A percentile compares a stretch with the other conserved stretches of the same genome.
Evolutionary conservation across 306 rosid genomes (phyloP).

Genomic region (Quercus alba): DNA sequence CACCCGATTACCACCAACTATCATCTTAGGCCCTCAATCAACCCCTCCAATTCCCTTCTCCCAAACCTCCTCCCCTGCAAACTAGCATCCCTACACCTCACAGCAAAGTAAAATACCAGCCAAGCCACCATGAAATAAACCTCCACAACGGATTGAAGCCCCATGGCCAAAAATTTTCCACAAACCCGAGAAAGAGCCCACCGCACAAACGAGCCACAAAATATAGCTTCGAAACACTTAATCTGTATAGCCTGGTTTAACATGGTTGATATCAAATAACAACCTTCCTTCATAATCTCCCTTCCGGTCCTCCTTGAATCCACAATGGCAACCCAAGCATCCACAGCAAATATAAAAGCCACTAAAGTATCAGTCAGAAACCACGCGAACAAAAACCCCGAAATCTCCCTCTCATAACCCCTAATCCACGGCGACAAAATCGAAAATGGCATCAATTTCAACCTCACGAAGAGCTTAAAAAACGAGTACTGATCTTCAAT

Average conservation of each 20-base stretch:
- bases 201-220: slow-evolving; percentile 69
- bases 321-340: slow-evolving; percentile 92
- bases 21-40: slow-evolving; percentile 74
- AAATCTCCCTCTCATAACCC: slow-evolving; percentile 81
- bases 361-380: slow-evolving; percentile 66
- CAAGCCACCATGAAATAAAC: slow-evolving; percentile 92
- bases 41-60: slow-evolving; percentile 65
- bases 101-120: slow-evolving; percentile 77
- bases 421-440: slow-evolving; percentile 86
- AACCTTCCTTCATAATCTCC: slow-evolving; percentile 92
- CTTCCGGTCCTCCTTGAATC: slow-evolving; percentile 84
- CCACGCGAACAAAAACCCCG: slow-evolving; percentile 82
- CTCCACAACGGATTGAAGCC: slow-evolving; percentile 82
- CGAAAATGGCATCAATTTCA: slow-evolving; percentile 95
- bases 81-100: slow-evolving; percentile 69
- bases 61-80: slow-evolving; percentile 67
- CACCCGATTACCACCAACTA: slow-evolving; percentile 25
- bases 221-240: slow-evolving; percentile 71
- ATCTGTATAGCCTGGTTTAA: slow-evolving; percentile 70
- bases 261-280: slow-evolving; percentile 72
- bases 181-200: slow-evolving; percentile 47
- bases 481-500: slow-evolving; percentile 95
- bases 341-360: slow-evolving; percentile 76
- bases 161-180: slow-evolving; percentile 63
- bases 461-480: slow-evolving; percentile 87